Conservation (phyloP, 2,329 filamentous ascomycete species). For the Colletotrichum sp. region DNA sequence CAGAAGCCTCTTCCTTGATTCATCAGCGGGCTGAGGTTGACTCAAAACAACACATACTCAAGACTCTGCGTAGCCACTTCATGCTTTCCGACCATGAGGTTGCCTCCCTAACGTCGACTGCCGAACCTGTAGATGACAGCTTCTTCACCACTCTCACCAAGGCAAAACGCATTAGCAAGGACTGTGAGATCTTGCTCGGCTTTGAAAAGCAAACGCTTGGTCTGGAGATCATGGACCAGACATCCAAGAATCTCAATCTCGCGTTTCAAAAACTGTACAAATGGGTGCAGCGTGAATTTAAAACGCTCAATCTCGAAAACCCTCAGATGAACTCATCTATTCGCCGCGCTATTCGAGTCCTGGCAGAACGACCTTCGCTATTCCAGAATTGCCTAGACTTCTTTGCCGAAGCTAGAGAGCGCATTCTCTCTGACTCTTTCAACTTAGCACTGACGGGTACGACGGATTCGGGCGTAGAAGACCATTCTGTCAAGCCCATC, state of each 20-base stretch:
- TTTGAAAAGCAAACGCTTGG: slow-evolving; percentile 89
- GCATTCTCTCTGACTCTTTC: slow-evolving; percentile 87
- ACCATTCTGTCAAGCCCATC: slow-evolving; percentile 81
- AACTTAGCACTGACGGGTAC: slow-evolving; percentile 84
- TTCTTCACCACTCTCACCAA: slow-evolving; percentile 82
- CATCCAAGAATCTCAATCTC: slow-evolving; percentile 82
- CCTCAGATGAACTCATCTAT: slow-evolving; percentile 89
- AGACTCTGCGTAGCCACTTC: slow-evolving; percentile 83
- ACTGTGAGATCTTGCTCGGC: slow-evolving; percentile 88
- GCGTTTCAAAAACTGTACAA: slow-evolving; percentile 96
- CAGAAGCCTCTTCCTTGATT: slow-evolving; percentile 78
- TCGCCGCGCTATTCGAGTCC: slow-evolving; percentile 79
- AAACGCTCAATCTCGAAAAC: slow-evolving; percentile 89
- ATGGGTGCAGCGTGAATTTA: slow-evolving; percentile 95
- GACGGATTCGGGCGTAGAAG: slow-evolving; percentile 59
- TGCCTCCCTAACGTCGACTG: slow-evolving; percentile 74
- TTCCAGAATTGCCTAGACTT: slow-evolving; percentile 95
- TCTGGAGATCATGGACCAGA: slow-evolving; percentile 89
- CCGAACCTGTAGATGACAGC: slow-evolving; percentile 81
- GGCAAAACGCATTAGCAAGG: slow-evolving; percentile 85
- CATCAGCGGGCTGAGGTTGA: slow-evolving; percentile 76
- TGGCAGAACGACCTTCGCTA: slow-evolving; percentile 86
- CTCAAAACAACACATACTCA: slow-evolving; percentile 78
- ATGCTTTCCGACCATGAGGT: slow-evolving; percentile 83
- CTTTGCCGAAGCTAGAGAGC: slow-evolving; percentile 89